phyloP scores from a whole-genome alignment of 148 eudicot genomes.

The Rhododendron williamsianum region DNA sequence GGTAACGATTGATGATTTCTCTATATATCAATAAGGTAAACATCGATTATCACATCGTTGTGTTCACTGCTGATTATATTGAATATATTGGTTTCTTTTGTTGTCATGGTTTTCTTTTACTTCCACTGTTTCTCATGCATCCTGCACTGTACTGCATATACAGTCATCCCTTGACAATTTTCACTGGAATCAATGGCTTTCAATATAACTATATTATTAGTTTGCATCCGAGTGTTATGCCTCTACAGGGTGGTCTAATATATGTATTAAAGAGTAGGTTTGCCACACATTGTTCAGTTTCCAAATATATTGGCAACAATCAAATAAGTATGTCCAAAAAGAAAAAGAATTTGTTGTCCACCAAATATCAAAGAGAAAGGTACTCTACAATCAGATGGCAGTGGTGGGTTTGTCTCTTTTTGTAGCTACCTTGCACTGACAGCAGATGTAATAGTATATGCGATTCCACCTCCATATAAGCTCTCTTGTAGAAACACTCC shows the following conservation, averaged over 20 bases:
- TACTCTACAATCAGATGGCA: not conserved
- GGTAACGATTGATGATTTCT: not conserved
- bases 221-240: not conserved
- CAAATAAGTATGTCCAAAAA: not conserved
- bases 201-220: not conserved
- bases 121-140: not conserved
- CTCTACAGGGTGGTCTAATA: not conserved
- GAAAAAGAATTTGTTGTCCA: not conserved
- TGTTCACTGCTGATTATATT: not conserved
- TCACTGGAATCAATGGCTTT: not conserved
- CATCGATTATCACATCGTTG: not conserved
- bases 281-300: not conserved
- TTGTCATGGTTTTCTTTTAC: not conserved
- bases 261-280: not conserved
- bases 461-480: slow-evolving; percentile 19
- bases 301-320: not conserved
- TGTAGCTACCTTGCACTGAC: slow-evolving; percentile 11
- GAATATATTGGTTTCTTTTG: not conserved
- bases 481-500: slow-evolving; percentile 8
- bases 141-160: not conserved
- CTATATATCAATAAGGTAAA: not conserved
- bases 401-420: not conserved
- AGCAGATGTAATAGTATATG: slow-evolving; percentile 19
- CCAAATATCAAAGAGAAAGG: not conserved
- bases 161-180: not conserved